phyloP scores from a whole-genome alignment of 2,329 filamentous ascomycete species.

The Aschersonia sp. region DNA sequence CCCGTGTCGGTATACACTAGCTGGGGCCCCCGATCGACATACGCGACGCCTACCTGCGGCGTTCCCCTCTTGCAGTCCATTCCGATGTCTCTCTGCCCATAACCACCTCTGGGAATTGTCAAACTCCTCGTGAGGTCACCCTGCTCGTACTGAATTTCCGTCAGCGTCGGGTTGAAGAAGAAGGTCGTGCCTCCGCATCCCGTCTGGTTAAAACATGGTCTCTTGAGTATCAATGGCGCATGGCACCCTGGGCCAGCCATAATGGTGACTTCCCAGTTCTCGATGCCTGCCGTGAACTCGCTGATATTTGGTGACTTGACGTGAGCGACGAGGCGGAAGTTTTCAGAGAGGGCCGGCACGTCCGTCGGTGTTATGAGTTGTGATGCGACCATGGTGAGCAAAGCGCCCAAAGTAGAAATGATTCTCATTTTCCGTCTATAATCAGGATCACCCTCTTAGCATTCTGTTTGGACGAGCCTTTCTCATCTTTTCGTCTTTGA shows the following conservation, averaged over 20 bases:
- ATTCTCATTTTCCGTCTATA: neutral
- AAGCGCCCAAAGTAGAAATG: neutral
- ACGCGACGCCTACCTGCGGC: neutral
- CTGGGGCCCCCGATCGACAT: conserved; percentile 1
- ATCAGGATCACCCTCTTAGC: neutral
- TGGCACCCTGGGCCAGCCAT: neutral
- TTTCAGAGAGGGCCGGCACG: neutral
- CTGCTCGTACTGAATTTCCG: neutral
- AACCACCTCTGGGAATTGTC: neutral
- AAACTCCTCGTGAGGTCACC: neutral
- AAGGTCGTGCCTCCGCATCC: conserved; percentile 1
- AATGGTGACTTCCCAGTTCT: conserved; percentile 2
- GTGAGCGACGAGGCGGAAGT: conserved; percentile 1
- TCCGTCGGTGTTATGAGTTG: neutral
- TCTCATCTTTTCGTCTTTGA: too few species aligned
- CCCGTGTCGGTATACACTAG: neutral
- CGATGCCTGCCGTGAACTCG: conserved; percentile 2
- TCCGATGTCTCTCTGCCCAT: conserved; percentile 1
- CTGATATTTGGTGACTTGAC: conserved; percentile 1
- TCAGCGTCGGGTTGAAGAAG: conserved; percentile 1
- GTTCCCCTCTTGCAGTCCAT: conserved; percentile 3
- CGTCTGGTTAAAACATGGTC: neutral
- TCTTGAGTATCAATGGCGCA: conserved; percentile 1
- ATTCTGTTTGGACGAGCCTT: too few species aligned
- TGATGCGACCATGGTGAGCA: neutral